Base-by-base conservation (phyloP, 1,284 basidiomycete species). In the Stereum hirsutum region DNA sequence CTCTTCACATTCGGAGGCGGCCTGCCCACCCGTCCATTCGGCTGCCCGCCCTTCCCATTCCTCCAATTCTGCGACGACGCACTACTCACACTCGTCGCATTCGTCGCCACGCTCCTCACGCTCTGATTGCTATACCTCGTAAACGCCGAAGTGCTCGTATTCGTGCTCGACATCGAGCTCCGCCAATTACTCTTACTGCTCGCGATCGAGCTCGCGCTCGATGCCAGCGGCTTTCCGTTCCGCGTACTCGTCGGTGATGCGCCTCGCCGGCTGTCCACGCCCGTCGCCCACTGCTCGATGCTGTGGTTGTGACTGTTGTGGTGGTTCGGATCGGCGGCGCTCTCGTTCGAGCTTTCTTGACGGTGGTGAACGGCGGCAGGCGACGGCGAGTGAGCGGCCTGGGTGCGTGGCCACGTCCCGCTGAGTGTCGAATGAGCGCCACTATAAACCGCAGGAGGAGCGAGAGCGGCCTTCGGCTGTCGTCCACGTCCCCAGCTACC, bases 101-200 rank as follows among this genome's bases (percentile, higher is more conserved):
- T 75, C 3, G 86, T 89, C 15, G 81, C 80, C 30, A 88, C 70
- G 49, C 82, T 86, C 41, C 79, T 70, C 44, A 69, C 55, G 57
- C 83, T 87, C 25, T 72, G 75, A 55, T 88, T 89, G 63, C 82
- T 86, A 63, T 83, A 87, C 47, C 78, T 68, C 25, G 86, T 88
- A 54, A 87, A 89, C 33, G 78, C 76, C 21, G 74, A 78, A 23
- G 75, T 73, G 4, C 77, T 78, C 34, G 79, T 80, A 47, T 74
- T 75, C 14, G 79, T 75, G 55, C 78, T 84, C 35, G 79, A 75
- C 70, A 71, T 78, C 31, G 82, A 84, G 57, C 71, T 82, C 42
- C 84, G 78, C 83, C 83, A 87, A 59, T 84, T 87, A 49, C 65
- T 70, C 26, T 84, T 87, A 49, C 65, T 70, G 25, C 78, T 79